Evolutionary conservation across 83 land plant species (phyloP), one percentile per base, ranked within the genome.

Genomic region (Larix sibirica): DNA sequence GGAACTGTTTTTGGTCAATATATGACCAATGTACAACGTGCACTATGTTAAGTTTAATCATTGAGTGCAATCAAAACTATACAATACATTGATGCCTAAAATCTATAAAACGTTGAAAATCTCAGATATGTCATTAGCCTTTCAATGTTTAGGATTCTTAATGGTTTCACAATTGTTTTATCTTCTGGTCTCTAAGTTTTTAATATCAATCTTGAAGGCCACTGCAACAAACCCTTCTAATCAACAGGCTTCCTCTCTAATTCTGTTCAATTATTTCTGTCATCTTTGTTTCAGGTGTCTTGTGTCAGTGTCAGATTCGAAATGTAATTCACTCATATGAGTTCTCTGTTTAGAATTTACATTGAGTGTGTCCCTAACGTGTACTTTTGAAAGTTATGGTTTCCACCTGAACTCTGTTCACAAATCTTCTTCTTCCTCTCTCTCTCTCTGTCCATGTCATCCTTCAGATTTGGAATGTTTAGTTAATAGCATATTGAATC

Each of bases 271-370:
- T 23, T 71, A 70, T 38, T 36, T 71, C 23, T 71, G 20, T 71
- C 23, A 38, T 71, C 75, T 71, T 18, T 71, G 75, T 71, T 71
- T 54, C 6, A 71, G 75, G 75, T 38, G 17, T 71, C 47, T 40
- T 71, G 44, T 54, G 14, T 54, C 58, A 54, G 58, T 12, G 2
- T 54, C 12, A 14, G 58, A 54, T 54, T 13, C 14, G 13, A 50
- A 13, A 54, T 13, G 13, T 54, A 54, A 54, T 54, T 54, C 14
- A 54, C 14, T 13, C 58, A 3, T 12, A 54, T 54, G 58, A 54
- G 58, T 54, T 54, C 2, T 54, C 16, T 54, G 58, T 54, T 54
- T 71, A 38, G 56, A 20, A 20, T 21, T 47, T 44, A n/a, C 58
- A 42, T 70, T 38, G 21, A 70, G 0, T 54, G 74, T 70, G 18